A percentile compares a stretch with the other conserved stretches of the same genome.
phyloP scores from a whole-genome alignment of 305 asterid genomes.

The Fraxinus greggii region DNA sequence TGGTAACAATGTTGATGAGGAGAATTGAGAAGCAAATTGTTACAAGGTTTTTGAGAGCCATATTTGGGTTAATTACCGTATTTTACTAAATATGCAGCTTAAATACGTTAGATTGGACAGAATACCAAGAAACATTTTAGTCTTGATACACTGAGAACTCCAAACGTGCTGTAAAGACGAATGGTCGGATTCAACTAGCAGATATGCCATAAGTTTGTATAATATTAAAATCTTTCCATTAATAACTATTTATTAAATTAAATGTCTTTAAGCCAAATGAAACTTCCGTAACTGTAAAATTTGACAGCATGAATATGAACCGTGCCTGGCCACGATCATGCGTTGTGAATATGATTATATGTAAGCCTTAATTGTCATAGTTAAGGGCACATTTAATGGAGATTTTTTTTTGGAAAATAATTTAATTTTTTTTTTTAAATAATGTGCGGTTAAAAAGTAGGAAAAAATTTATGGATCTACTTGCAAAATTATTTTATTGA shows the following conservation, averaged over 20 bases:
- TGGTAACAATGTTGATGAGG: constrained; percentile 20
- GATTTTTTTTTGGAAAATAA: neutral
- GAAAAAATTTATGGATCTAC: too few relatives aligned
- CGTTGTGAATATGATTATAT: neutral
- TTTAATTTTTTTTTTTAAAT: too few relatives aligned
- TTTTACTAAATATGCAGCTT: neutral
- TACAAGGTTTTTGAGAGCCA: constrained; percentile 22
- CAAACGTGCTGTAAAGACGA: neutral
- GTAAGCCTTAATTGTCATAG: neutral
- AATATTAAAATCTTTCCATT: neutral
- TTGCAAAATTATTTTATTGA: neutral
- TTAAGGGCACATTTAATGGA: neutral
- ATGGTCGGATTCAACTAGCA: neutral
- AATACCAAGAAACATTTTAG: neutral
- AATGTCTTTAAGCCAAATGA: neutral
- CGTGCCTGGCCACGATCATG: neutral
- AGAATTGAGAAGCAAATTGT: constrained; percentile 8
- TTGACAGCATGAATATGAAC: neutral
- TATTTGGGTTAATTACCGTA: neutral
- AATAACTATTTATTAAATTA: neutral
- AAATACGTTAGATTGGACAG: neutral
- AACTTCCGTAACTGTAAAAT: neutral
- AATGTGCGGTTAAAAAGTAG: too few relatives aligned
- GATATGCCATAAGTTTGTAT: neutral
- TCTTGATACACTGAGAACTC: neutral